Percentiles rank a stretch among this genome's conserved stretches.
Evolutionary conservation across 2,329 filamentous ascomycete species (phyloP).

Genomic region (Tolypocladium inflatum): DNA sequence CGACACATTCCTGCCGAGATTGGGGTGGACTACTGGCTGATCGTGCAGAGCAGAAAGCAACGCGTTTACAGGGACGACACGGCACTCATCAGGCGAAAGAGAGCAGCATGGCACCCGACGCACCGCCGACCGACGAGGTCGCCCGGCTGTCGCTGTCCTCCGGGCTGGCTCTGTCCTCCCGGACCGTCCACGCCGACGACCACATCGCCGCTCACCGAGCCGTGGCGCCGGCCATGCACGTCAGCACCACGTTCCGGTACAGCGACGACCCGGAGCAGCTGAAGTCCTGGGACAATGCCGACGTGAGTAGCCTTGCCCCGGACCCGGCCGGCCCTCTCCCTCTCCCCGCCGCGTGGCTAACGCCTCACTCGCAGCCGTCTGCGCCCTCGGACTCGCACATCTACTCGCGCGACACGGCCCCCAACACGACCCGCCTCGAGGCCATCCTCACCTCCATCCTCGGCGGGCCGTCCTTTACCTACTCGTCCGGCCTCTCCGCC

Average conservation of each 20-base stretch:
- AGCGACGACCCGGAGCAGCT: conserved; percentile 58
- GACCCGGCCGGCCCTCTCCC: neutral
- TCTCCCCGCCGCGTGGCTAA: neutral
- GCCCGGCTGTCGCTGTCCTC: conserved; percentile 37
- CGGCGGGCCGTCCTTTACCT: conserved; percentile 61
- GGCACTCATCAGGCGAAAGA: neutral
- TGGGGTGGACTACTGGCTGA: neutral
- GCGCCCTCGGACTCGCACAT: conserved; percentile 56
- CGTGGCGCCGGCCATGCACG: conserved; percentile 81
- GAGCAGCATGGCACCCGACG: conserved; percentile 1
- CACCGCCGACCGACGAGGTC: conserved; percentile 1
- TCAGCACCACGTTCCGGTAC: conserved; percentile 89
- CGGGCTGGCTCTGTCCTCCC: conserved; percentile 48
- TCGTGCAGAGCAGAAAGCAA: neutral
- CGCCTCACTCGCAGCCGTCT: conserved; percentile 26
- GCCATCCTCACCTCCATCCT: conserved; percentile 68
- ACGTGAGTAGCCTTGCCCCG: conserved; percentile 33
- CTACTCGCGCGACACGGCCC: conserved; percentile 73
- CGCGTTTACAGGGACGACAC: neutral
- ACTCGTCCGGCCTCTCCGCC: conserved; percentile 75
- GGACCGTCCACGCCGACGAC: conserved; percentile 76
- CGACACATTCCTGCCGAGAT: neutral
- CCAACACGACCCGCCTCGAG: conserved; percentile 80
- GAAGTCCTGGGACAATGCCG: conserved; percentile 36
- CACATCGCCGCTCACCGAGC: conserved; percentile 63